These are phyloP conservation scores for Wickerhamiella occidentalis DNA, from an alignment of 805 yeast species.

Conservation along the genomic window DNA sequence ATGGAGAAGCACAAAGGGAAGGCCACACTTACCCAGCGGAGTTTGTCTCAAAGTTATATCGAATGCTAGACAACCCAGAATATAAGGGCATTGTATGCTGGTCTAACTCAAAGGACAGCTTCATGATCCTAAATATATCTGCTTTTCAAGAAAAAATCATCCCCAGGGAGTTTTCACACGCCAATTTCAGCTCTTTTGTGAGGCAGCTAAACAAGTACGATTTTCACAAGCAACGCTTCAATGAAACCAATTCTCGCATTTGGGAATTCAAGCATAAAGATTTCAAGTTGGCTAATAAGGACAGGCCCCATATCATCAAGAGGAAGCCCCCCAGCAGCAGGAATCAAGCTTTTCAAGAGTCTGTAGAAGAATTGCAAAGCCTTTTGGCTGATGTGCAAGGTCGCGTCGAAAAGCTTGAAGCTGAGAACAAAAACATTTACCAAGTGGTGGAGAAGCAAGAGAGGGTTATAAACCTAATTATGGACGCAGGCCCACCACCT, in stretches of 20 bases:
- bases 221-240: slow-evolving; percentile 85
- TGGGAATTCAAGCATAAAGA: slow-evolving; percentile 96
- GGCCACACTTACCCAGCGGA: slow-evolving; percentile 11
- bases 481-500: slow-evolving; percentile 17
- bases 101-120: slow-evolving; percentile 76
- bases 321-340: slow-evolving; percentile 37
- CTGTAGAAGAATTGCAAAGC: slow-evolving; percentile 25
- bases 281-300: slow-evolving; percentile 61
- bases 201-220: slow-evolving; percentile 94
- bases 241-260: slow-evolving; percentile 19
- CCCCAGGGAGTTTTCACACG: slow-evolving; percentile 88
- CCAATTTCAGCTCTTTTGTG: slow-evolving; percentile 89
- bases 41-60: slow-evolving; percentile 33
- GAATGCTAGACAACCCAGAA: slow-evolving; percentile 74
- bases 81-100: slow-evolving; percentile 69
- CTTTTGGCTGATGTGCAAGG: slow-evolving; percentile 24
- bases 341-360: slow-evolving; percentile 15
- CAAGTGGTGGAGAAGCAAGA: slow-evolving; percentile 6
- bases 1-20: neutral
- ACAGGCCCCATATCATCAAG: slow-evolving; percentile 76
- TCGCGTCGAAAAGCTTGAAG: slow-evolving; percentile 20
- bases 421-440: slow-evolving; percentile 12
- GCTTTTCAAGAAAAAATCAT: slow-evolving; percentile 36
- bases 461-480: neutral
- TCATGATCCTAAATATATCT: slow-evolving; percentile 61